Conservation (phyloP, 345 rosid genomes). For the Arabis alpina region DNA sequence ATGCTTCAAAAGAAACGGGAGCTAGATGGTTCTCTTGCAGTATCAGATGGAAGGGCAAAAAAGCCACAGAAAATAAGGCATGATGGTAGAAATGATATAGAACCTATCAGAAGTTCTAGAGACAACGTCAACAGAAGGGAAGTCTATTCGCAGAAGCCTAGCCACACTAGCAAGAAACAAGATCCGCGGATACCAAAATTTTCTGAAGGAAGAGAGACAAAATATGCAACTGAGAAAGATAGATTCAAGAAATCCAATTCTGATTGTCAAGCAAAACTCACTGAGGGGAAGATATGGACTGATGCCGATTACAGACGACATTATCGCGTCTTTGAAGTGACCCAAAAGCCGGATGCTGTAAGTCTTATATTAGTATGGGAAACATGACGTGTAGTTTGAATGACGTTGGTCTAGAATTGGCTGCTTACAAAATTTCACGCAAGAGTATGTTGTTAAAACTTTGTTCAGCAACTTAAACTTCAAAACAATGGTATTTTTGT, state of each 20-base stretch:
- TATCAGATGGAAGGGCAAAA: slow-evolving; percentile 28
- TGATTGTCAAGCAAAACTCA: slow-evolving; percentile 41
- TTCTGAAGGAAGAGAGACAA: slow-evolving; percentile 21
- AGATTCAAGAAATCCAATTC: slow-evolving; percentile 37
- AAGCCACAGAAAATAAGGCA: slow-evolving; percentile 28
- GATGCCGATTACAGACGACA: slow-evolving; percentile 35
- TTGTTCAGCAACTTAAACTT: not conserved
- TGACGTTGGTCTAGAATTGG: slow-evolving; percentile 5
- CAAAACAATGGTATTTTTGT: not conserved
- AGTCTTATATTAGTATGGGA: slow-evolving; percentile 42
- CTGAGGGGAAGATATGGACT: slow-evolving; percentile 38
- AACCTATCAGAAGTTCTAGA: slow-evolving; percentile 1
- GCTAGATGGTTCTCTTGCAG: slow-evolving; percentile 42
- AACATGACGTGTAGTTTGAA: slow-evolving; percentile 4
- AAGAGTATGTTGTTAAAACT: slow-evolving; percentile 9
- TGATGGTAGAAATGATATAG: not conserved
- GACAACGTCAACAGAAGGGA: slow-evolving; percentile 17
- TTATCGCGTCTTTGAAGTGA: slow-evolving; percentile 44
- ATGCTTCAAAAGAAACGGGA: slow-evolving; percentile 52
- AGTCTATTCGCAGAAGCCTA: slow-evolving; percentile 14
- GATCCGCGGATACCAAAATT: slow-evolving; percentile 21
- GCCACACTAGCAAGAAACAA: slow-evolving; percentile 26
- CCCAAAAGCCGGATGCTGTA: slow-evolving; percentile 55
- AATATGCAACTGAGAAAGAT: slow-evolving; percentile 32
- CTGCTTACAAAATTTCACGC: slow-evolving; percentile 1